phyloP scores from a whole-genome alignment of 768 basidiomycete genomes.

The Leucosporidium creatinivorum region DNA sequence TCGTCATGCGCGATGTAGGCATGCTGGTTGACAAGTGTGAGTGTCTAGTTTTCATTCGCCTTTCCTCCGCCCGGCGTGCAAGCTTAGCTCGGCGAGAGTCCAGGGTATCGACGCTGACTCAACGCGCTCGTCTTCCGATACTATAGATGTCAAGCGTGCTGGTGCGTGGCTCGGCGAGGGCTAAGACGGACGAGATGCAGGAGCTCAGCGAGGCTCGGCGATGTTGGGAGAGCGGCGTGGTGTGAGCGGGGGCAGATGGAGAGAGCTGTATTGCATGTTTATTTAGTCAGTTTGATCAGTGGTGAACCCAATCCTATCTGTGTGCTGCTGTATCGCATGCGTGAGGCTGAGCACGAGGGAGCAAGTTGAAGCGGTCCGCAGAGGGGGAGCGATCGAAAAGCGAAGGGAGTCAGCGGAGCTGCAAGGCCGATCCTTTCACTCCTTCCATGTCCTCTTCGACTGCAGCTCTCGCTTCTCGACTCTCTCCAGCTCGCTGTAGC shows the following conservation, averaged over 20 bases:
- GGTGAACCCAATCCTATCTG: not conserved
- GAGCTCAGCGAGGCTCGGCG: not conserved
- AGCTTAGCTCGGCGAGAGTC: too few relatives aligned
- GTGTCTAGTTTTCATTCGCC: not conserved
- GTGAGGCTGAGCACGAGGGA: not conserved
- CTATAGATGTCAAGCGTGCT: slow-evolving; percentile 28
- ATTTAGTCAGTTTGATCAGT: not conserved
- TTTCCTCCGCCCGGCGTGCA: not conserved
- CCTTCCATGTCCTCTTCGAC: too few relatives aligned
- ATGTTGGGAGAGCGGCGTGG: too few relatives aligned
- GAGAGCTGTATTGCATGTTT: not conserved
- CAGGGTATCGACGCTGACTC: not conserved
- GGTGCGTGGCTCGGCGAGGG: slow-evolving; percentile 28
- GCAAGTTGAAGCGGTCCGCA: too few relatives aligned
- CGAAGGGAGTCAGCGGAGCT: too few relatives aligned
- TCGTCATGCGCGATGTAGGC: slow-evolving; percentile 80
- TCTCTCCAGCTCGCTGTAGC: not conserved
- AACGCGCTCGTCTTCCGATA: not conserved
- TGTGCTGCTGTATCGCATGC: not conserved
- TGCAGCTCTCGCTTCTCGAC: not conserved
- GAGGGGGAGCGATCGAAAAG: too few relatives aligned
- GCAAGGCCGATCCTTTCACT: too few relatives aligned
- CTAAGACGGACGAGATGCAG: not conserved
- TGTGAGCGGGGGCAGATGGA: not conserved
- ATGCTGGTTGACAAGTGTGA: slow-evolving; percentile 72